A percentile compares a stretch with the other conserved stretches of the same genome.
Evolutionary conservation across 495 filamentous ascomycete genomes (phyloP).

Genomic region (Stereocaulon alpinum): DNA sequence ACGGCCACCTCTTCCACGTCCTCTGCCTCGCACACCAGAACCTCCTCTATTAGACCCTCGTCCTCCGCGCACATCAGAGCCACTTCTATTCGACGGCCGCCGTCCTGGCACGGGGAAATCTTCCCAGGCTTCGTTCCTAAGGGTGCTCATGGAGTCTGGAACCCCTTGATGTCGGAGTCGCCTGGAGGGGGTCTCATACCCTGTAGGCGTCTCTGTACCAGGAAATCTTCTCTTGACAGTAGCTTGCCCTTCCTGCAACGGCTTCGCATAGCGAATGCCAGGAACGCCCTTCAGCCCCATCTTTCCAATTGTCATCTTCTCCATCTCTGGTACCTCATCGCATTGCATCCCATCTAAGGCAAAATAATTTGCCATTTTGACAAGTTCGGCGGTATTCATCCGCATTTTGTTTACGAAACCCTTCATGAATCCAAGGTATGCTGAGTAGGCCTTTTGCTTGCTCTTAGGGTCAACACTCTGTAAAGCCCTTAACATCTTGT

Average conservation of each 20-base stretch:
- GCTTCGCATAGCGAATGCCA: constrained; percentile 32
- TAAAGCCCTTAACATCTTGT: constrained; percentile 27
- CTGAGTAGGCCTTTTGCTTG: constrained; percentile 46
- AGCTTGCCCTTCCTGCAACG: not conserved
- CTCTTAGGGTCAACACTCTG: constrained; percentile 35
- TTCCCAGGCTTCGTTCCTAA: not conserved
- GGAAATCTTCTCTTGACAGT: not conserved
- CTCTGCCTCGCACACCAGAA: not conserved
- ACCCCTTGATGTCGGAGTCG: constrained; percentile 8
- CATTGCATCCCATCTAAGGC: constrained; percentile 38
- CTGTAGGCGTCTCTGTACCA: not conserved
- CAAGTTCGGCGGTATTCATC: constrained; percentile 33
- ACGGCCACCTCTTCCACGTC: not conserved
- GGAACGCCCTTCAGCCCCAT: constrained; percentile 42
- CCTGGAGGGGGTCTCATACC: not conserved
- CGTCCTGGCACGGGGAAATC: not conserved
- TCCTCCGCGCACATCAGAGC: not conserved
- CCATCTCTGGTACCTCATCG: constrained; percentile 36
- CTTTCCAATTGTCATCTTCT: constrained; percentile 36
- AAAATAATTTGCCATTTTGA: constrained; percentile 36
- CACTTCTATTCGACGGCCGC: not conserved
- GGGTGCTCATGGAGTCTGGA: not conserved
- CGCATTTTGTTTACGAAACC: constrained; percentile 31
- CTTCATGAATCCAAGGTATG: constrained; percentile 43
- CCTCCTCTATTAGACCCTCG: not conserved